Evolutionary conservation across 1,139 yeast species (phyloP).

Genomic region (Candida tunisiensis): DNA sequence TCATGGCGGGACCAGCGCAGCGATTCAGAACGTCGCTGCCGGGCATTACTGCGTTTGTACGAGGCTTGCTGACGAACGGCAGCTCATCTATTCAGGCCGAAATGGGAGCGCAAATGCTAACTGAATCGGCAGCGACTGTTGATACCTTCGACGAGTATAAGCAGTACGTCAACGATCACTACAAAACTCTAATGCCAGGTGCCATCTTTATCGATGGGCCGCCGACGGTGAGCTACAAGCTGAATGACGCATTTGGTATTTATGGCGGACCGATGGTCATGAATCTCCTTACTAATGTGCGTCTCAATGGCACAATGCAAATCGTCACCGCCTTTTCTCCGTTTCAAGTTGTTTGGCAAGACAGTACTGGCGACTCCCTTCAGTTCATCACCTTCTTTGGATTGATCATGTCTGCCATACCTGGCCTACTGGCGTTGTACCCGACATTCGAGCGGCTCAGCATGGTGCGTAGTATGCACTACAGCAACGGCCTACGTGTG

Average conservation of each 20-base stretch:
- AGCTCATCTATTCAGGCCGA: constrained; percentile 6
- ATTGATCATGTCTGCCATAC: constrained; percentile 19
- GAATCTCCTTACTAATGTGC: constrained; percentile 14
- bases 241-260: constrained; percentile 11
- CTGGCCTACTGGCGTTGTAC: constrained; percentile 17
- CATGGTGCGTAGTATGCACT: constrained; percentile 21
- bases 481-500: constrained; percentile 20
- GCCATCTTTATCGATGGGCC: constrained; percentile 12
- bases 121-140: constrained; percentile 1
- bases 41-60: too few relatives aligned
- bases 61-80: too few relatives aligned
- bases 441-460: constrained; percentile 21
- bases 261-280: constrained; percentile 11
- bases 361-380: constrained; percentile 16
- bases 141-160: constrained; percentile 6
- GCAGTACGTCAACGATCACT: constrained; percentile 8
- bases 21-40: too few relatives aligned
- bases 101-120: constrained; percentile 2
- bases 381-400: constrained; percentile 20
- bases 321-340: constrained; percentile 17
- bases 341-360: constrained; percentile 17
- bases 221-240: constrained; percentile 10
- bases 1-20: too few relatives aligned
- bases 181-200: constrained; percentile 14
- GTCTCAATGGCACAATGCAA: constrained; percentile 13